phyloP scores from a whole-genome alignment of 768 basidiomycete species.

The Lentinula lateritia region DNA sequence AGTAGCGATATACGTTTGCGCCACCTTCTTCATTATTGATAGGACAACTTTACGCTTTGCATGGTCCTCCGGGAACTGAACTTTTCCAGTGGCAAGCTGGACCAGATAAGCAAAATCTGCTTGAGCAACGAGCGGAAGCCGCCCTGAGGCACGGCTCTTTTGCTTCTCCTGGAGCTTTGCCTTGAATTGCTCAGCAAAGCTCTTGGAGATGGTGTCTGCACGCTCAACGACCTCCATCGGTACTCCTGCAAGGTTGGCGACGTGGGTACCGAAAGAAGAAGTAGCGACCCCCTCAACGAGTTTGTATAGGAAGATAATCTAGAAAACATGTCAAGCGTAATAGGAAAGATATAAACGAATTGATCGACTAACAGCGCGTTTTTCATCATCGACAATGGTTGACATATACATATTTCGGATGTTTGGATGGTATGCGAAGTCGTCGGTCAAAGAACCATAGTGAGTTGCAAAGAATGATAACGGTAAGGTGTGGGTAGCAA shows the following conservation, averaged over 20 bases:
- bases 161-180: constrained; percentile 67
- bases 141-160: constrained; percentile 43
- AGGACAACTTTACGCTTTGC: constrained; percentile 51
- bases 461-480: constrained; percentile 97
- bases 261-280: constrained; percentile 90
- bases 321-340: neutral
- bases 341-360: neutral
- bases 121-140: constrained; percentile 74
- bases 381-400: constrained; percentile 89
- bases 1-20: neutral
- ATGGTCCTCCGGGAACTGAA: constrained; percentile 46
- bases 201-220: constrained; percentile 80
- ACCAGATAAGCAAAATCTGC: constrained; percentile 87
- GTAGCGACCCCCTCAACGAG: constrained; percentile 82
- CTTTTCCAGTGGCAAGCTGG: constrained; percentile 50
- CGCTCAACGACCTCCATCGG: constrained; percentile 80
- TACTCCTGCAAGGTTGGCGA: constrained; percentile 92
- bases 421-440: constrained; percentile 88
- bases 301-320: constrained; percentile 95
- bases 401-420: constrained; percentile 96
- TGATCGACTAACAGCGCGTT: constrained; percentile 59
- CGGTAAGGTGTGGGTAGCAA: constrained; percentile 89
- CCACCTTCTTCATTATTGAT: constrained; percentile 40
- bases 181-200: constrained; percentile 86
- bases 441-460: constrained; percentile 93